Conservation (phyloP, 169 alveolate genomes). For the Ichthyophthirius multifiliis region DNA sequence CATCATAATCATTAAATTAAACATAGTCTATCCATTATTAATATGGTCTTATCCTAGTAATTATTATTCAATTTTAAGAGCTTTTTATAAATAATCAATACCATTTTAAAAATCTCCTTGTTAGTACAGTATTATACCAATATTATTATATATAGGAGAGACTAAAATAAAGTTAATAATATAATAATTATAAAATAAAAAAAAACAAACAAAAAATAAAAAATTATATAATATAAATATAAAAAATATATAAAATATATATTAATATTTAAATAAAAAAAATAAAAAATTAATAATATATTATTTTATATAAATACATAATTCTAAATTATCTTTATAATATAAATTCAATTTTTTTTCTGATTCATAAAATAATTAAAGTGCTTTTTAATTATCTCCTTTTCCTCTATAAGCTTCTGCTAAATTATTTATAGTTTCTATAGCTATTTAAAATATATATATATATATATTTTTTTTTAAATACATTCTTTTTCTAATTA, state of each 20-base stretch:
- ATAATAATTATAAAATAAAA: not conserved
- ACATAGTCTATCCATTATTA: not conserved
- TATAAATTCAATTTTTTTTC: not conserved
- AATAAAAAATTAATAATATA: too few relatives aligned
- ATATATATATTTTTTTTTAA: not conserved
- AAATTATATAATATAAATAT: too few relatives aligned
- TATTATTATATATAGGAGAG: not conserved
- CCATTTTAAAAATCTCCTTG: not conserved
- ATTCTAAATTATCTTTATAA: not conserved
- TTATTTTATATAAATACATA: too few relatives aligned
- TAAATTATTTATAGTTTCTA: not conserved
- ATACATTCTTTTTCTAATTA: not conserved
- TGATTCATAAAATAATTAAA: not conserved
- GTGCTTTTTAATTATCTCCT: not conserved
- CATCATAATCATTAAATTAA: not conserved
- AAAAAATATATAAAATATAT: too few relatives aligned
- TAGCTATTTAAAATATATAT: not conserved
- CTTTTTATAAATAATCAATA: not conserved
- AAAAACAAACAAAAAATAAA: not conserved
- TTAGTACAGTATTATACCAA: not conserved
- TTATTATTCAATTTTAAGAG: not conserved
- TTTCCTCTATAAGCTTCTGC: slow-evolving; percentile 6
- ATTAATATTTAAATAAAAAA: too few relatives aligned
- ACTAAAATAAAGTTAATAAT: not conserved
- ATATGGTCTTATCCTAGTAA: not conserved